Evolutionary conservation across 495 filamentous ascomycete genomes (phyloP).

Genomic region (Acidomyces sp.): DNA sequence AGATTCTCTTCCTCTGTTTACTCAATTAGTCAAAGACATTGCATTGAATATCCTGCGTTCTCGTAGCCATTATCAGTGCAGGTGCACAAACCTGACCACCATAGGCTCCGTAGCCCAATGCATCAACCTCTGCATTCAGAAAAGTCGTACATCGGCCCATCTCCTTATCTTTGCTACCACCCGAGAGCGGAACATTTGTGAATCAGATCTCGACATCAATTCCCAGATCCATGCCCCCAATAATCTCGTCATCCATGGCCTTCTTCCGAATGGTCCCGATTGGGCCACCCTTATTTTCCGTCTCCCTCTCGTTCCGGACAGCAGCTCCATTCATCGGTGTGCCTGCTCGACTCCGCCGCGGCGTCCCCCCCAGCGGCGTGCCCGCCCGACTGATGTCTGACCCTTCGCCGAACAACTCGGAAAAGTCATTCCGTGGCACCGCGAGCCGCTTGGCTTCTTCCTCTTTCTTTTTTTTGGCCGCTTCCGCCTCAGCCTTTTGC

Average conservation of each 20-base stretch:
- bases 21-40: no score
- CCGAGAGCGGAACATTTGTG: no score
- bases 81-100: no score
- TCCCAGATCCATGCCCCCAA: constrained; percentile 30
- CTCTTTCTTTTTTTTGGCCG: constrained; percentile 18
- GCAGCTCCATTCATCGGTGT: constrained; percentile 17
- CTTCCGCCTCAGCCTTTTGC: constrained; percentile 27
- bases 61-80: no score
- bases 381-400: constrained; percentile 35
- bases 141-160: no score
- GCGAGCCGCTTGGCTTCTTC: constrained; percentile 15
- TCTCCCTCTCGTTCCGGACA: constrained; percentile 15
- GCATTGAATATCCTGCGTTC: no score
- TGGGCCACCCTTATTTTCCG: constrained; percentile 9
- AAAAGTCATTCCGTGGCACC: constrained; percentile 17
- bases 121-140: no score
- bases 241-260: constrained; percentile 31
- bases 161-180: no score
- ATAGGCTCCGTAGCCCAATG: no score
- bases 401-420: constrained; percentile 28
- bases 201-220: constrained; percentile 33
- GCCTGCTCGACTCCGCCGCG: constrained; percentile 22
- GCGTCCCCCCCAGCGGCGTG: constrained; percentile 34
- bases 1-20: no score
- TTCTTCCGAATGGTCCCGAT: constrained; percentile 27